These are phyloP conservation scores for Paracorniculantispora psalliotae DNA, from an alignment of 2,329 filamentous ascomycete species.

Conservation along the genomic window DNA sequence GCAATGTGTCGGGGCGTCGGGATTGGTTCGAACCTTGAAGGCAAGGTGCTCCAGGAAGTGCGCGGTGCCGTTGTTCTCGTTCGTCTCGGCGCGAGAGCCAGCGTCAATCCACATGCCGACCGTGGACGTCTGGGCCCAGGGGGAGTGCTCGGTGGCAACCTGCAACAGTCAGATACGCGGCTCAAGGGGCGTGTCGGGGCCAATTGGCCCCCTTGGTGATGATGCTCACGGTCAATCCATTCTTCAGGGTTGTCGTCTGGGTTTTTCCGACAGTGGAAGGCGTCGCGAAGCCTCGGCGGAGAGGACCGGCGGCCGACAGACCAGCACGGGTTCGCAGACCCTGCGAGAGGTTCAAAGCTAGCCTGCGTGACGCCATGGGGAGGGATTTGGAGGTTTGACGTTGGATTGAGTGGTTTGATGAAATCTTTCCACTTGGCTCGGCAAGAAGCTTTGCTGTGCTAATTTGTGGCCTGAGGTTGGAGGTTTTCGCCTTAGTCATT, in stretches of 20 bases:
- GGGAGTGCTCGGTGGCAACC: slow-evolving; percentile 97
- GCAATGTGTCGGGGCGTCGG: background rate
- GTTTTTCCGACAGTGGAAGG: slow-evolving; percentile 78
- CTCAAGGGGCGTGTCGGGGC: slow-evolving; percentile 20
- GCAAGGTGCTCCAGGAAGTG: slow-evolving; percentile 99
- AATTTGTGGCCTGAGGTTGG: slow-evolving; percentile 39
- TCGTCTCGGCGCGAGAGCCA: slow-evolving; percentile 94
- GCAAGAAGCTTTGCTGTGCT: slow-evolving; percentile 42
- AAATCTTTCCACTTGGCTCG: slow-evolving; percentile 42
- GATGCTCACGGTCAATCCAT: slow-evolving; percentile 82
- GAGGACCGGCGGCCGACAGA: slow-evolving; percentile 69
- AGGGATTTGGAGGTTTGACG: slow-evolving; percentile 46
- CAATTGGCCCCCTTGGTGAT: slow-evolving; percentile 35
- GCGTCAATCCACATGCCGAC: slow-evolving; percentile 99
- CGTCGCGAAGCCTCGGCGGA: slow-evolving; percentile 85
- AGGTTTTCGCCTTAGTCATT: slow-evolving; percentile 35
- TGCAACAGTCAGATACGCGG: slow-evolving; percentile 38
- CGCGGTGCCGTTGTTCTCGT: slow-evolving; percentile 97
- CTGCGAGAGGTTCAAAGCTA: slow-evolving; percentile 90
- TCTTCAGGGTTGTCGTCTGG: slow-evolving; percentile 92
- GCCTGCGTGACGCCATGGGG: slow-evolving; percentile 91
- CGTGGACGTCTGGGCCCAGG: slow-evolving; percentile 96
- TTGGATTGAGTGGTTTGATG: slow-evolving; percentile 53
- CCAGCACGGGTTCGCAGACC: slow-evolving; percentile 83
- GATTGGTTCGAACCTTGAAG: slow-evolving; percentile 74